These are phyloP conservation scores for Neurospora sublineolata DNA, from an alignment of 495 filamentous ascomycete species.

Conservation along the genomic window DNA sequence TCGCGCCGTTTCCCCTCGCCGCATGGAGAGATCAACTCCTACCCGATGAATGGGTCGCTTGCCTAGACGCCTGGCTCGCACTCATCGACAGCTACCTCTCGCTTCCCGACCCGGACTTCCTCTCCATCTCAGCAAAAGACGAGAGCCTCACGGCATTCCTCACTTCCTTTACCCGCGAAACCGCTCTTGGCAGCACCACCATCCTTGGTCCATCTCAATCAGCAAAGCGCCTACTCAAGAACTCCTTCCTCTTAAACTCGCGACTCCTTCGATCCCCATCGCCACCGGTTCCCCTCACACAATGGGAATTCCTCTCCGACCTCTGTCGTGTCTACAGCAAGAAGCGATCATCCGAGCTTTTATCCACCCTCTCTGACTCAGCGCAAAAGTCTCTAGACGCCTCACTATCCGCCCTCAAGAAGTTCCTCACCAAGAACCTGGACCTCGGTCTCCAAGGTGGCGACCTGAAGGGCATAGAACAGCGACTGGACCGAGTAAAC, in stretches of 20 bases:
- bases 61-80: conserved; percentile 64
- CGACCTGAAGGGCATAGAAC: conserved; percentile 36
- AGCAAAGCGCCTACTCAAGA: conserved; percentile 44
- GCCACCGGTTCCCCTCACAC: conserved; percentile 34
- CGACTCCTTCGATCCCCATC: conserved; percentile 32
- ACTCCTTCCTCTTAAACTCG: conserved; percentile 49
- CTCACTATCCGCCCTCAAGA: conserved; percentile 30
- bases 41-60: conserved; percentile 64
- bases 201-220: conserved; percentile 33
- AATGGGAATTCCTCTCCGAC: conserved; percentile 48
- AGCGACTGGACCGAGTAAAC: conserved; percentile 33
- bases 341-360: conserved; percentile 25
- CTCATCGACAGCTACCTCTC: conserved; percentile 53
- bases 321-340: conserved; percentile 44
- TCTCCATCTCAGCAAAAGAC: conserved; percentile 37
- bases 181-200: conserved; percentile 26
- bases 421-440: conserved; percentile 36
- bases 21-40: conserved; percentile 52
- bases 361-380: conserved; percentile 19
- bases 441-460: conserved; percentile 33
- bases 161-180: conserved; percentile 47
- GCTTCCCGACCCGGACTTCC: conserved; percentile 42
- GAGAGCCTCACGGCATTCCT: conserved; percentile 49
- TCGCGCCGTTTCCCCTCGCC: conserved; percentile 66
- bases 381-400: conserved; percentile 23